Conservation (phyloP, 2,329 filamentous ascomycete genomes). For the Exophiala bonariae region DNA sequence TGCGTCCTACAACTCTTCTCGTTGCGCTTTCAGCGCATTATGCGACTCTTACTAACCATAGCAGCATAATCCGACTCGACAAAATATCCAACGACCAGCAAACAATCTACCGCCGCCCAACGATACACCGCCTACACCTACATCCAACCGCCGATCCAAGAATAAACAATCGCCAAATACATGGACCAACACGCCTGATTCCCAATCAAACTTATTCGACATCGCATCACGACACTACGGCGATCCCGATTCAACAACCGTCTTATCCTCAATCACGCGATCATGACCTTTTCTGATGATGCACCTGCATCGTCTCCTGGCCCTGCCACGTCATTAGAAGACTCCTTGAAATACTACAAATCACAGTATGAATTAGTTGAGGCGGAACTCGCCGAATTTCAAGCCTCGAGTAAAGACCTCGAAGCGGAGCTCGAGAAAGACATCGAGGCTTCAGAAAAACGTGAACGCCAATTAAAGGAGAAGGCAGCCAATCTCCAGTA, state of each 20-base stretch:
- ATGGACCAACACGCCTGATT: too few relatives aligned
- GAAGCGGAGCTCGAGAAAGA: constrained; percentile 95
- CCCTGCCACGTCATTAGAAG: constrained; percentile 53
- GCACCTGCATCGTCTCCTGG: constrained; percentile 39
- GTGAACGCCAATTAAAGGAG: constrained; percentile 80
- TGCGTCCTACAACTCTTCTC: too few relatives aligned
- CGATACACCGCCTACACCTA: too few relatives aligned
- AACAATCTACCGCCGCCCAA: too few relatives aligned
- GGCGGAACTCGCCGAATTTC: constrained; percentile 87
- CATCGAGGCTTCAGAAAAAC: constrained; percentile 90
- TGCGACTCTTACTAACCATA: constrained; percentile 2
- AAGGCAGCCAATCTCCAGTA: constrained; percentile 82
- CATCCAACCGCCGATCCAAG: too few relatives aligned
- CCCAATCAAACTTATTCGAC: too few relatives aligned
- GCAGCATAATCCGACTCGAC: constrained; percentile 1
- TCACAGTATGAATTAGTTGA: constrained; percentile 91
- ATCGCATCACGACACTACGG: background rate
- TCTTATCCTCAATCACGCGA: constrained; percentile 6
- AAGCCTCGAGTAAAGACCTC: constrained; percentile 88
- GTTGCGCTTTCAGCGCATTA: background rate
- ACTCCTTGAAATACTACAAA: constrained; percentile 93
- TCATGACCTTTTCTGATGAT: constrained; percentile 18
- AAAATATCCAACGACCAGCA: background rate
- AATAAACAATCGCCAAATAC: too few relatives aligned
- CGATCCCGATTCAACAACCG: background rate